Evolutionary conservation across 2,329 filamentous ascomycete species (phyloP).

Genomic region (Fusarium proliferatum): DNA sequence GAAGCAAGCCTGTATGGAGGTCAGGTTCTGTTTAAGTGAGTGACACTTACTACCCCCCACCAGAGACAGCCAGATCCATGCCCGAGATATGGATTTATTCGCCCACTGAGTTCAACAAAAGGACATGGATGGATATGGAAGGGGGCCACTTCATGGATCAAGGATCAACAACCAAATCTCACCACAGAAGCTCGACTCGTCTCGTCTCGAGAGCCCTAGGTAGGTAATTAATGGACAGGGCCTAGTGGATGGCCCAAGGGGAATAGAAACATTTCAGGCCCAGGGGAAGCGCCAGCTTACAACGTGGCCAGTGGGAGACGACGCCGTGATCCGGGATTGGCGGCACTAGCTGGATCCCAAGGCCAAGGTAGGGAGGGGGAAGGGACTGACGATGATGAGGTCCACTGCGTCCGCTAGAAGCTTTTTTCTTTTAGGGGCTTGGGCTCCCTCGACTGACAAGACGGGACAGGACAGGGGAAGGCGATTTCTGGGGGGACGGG

Average conservation of each 20-base stretch:
- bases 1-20: conserved; percentile 23
- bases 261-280: conserved; percentile 11
- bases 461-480: conserved; percentile 25
- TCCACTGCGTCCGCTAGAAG: conserved; percentile 35
- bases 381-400: conserved; percentile 22
- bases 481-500: conserved; percentile 6
- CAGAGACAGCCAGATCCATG: conserved; percentile 13
- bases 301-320: conserved; percentile 42
- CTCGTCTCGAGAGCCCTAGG: not conserved
- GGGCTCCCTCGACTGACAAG: conserved; percentile 12
- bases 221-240: not conserved
- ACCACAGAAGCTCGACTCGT: conserved; percentile 22
- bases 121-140: not conserved
- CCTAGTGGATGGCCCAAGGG: conserved; percentile 8
- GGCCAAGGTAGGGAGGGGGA: conserved; percentile 6
- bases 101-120: not conserved
- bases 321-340: conserved; percentile 40
- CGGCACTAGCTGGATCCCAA: conserved; percentile 24
- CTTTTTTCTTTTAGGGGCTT: conserved; percentile 34
- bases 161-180: conserved; percentile 29
- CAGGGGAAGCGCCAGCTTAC: conserved; percentile 28
- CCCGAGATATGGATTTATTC: not conserved
- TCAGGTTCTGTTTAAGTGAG: conserved; percentile 15
- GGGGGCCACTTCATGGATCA: conserved; percentile 21
- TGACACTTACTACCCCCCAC: conserved; percentile 17